Percentiles rank a stretch among this genome's conserved stretches.
phyloP scores from a whole-genome alignment of 1,139 yeast genomes.

The Yamadazyma taylorii region DNA sequence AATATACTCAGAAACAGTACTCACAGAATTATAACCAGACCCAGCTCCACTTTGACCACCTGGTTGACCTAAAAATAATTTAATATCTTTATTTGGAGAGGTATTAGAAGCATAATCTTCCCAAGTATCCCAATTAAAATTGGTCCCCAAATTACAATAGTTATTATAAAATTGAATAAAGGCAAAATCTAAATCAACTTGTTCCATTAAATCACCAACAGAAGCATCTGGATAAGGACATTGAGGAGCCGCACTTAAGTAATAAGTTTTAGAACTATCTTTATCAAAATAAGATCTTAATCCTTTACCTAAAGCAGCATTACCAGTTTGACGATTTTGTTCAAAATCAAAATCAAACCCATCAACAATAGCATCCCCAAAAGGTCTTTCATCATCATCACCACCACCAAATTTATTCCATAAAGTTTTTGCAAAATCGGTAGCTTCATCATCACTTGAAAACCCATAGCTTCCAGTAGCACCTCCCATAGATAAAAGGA shows the following conservation, averaged over 20 bases:
- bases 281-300: conserved; percentile 58
- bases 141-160: conserved; percentile 60
- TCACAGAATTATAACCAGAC: conserved; percentile 26
- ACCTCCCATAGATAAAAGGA: conserved; percentile 85
- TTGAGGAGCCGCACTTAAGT: conserved; percentile 93
- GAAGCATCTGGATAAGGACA: conserved; percentile 91
- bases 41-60: conserved; percentile 71
- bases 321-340: conserved; percentile 50
- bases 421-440: conserved; percentile 65
- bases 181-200: conserved; percentile 75
- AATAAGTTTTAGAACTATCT: conserved; percentile 61
- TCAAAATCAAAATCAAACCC: conserved; percentile 51
- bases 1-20: conserved; percentile 24
- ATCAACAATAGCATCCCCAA: conserved; percentile 52
- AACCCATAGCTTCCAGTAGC: conserved; percentile 82
- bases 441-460: conserved; percentile 58
- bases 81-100: conserved; percentile 69
- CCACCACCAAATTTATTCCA: conserved; percentile 93
- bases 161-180: conserved; percentile 94
- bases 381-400: conserved; percentile 63
- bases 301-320: conserved; percentile 58
- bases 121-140: conserved; percentile 90
- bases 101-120: conserved; percentile 56
- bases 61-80: conserved; percentile 72
- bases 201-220: conserved; percentile 64